Conservation (phyloP, 345 rosid genomes). For the Boechera divaricarpa region DNA sequence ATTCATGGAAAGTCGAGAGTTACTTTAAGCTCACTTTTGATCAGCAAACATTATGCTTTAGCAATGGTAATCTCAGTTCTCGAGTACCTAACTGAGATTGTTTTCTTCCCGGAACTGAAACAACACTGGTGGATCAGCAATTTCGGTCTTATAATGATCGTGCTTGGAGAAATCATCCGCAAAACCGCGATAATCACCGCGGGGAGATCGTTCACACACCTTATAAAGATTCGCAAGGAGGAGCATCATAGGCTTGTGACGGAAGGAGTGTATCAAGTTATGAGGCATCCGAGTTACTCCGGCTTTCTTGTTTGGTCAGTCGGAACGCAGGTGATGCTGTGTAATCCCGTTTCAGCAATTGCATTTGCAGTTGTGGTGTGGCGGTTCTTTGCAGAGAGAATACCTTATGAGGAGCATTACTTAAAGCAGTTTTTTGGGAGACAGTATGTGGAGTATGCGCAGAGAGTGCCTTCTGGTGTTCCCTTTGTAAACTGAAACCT, state of each 20-base stretch:
- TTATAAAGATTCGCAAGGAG: constrained; percentile 59
- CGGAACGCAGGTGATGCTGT: constrained; percentile 79
- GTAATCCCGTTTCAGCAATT: constrained; percentile 64
- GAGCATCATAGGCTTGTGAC: constrained; percentile 68
- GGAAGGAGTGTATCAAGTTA: constrained; percentile 58
- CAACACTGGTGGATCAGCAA: constrained; percentile 68
- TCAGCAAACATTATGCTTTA: constrained; percentile 60
- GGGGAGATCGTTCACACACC: constrained; percentile 71
- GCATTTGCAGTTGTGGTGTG: constrained; percentile 68
- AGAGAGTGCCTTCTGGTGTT: constrained; percentile 64
- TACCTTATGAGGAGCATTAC: constrained; percentile 71
- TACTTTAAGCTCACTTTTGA: constrained; percentile 59
- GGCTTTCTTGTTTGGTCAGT: constrained; percentile 78
- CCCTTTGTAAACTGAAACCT: constrained; percentile 61
- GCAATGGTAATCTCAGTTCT: constrained; percentile 63
- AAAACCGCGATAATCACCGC: constrained; percentile 73
- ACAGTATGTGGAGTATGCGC: constrained; percentile 59
- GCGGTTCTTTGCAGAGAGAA: constrained; percentile 64
- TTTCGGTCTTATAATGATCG: constrained; percentile 57
- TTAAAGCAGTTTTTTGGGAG: constrained; percentile 71
- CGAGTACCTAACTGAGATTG: constrained; percentile 57
- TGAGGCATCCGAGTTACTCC: constrained; percentile 77
- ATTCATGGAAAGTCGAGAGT: constrained; percentile 63
- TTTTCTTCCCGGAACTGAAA: constrained; percentile 61
- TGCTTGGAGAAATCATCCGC: constrained; percentile 61